Evolutionary conservation across 306 rosid species (phyloP).

Genomic region (Clitoria ternatea): DNA sequence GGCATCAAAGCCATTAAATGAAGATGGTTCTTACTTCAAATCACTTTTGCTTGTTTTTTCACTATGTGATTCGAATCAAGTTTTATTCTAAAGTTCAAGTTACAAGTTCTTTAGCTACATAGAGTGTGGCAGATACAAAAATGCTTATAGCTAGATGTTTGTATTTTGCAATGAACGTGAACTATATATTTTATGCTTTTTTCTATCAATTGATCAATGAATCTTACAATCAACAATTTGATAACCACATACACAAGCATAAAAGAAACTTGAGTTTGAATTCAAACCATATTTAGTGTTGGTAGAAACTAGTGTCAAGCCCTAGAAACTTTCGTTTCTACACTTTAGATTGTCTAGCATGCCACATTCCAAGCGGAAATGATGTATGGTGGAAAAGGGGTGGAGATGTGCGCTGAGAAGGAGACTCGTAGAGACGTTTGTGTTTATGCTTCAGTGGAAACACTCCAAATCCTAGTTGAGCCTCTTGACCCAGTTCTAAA

Average conservation of each 20-base stretch:
- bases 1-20: background rate
- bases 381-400: no score
- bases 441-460: no score
- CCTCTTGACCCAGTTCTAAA: no score
- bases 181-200: background rate
- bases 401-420: no score
- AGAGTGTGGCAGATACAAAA: background rate
- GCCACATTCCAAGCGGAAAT: no score
- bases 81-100: background rate
- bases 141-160: background rate
- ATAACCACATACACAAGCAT: background rate
- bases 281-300: background rate
- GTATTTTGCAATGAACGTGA: background rate
- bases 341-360: no score
- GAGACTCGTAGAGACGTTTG: no score
- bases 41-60: background rate
- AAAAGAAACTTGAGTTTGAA: background rate
- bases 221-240: background rate
- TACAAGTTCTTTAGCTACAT: background rate
- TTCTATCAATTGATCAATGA: background rate
- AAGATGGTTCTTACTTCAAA: background rate
- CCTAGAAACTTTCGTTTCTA: no score
- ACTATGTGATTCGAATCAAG: background rate
- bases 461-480: no score
- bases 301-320: no score